These are phyloP conservation scores for Trichoderma sp. DNA, from an alignment of 2,329 filamentous ascomycete genomes.

Conservation along the genomic window DNA sequence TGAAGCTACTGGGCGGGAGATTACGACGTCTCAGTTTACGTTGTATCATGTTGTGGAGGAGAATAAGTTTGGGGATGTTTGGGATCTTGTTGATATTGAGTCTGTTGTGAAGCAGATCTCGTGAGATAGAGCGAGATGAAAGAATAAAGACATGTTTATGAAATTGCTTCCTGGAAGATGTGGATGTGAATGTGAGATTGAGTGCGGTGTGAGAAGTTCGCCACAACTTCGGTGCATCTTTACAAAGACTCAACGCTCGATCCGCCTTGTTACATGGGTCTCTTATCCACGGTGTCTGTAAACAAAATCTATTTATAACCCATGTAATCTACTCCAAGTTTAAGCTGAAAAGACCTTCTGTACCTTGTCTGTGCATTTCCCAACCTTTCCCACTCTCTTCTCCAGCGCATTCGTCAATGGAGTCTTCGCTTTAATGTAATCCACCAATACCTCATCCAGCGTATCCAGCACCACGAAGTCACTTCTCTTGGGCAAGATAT, in stretches of 20 bases:
- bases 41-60: neutral
- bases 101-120: neutral
- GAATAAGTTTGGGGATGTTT: neutral
- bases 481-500: conserved; percentile 47
- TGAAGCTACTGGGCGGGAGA: neutral
- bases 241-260: neutral
- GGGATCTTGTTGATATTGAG: neutral
- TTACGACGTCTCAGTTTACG: neutral
- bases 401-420: conserved; percentile 52
- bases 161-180: neutral
- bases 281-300: neutral
- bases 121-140: accelerated
- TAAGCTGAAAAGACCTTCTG: neutral
- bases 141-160: neutral
- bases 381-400: conserved; percentile 6
- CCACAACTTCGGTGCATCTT: neutral
- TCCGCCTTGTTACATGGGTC: neutral
- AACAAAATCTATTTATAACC: neutral
- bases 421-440: conserved; percentile 48
- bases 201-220: neutral
- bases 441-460: conserved; percentile 52
- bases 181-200: neutral
- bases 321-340: neutral
- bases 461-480: conserved; percentile 49
- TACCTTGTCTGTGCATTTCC: neutral